phyloP scores from a whole-genome alignment of 1,284 basidiomycete genomes.

The Gymnopus androsaceus region DNA sequence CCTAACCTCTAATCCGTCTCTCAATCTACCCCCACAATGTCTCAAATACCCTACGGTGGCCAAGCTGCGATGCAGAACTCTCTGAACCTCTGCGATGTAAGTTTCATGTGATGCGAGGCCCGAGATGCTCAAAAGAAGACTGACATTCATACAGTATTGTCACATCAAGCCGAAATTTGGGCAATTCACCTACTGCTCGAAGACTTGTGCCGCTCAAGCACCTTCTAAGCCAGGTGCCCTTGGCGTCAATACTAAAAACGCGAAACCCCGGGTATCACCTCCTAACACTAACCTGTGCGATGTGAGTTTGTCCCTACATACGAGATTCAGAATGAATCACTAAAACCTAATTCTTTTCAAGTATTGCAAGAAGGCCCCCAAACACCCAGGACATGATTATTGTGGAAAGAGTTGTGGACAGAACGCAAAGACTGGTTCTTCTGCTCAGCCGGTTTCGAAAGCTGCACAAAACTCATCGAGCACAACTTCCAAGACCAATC shows the following conservation, averaged over 20 bases:
- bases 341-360: slow-evolving; percentile 22
- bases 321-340: neutral
- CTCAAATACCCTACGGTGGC: neutral
- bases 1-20: neutral
- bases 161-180: slow-evolving; percentile 55
- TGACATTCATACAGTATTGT: slow-evolving; percentile 45
- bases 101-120: slow-evolving; percentile 7
- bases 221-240: slow-evolving; percentile 19
- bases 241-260: neutral
- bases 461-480: neutral
- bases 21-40: neutral
- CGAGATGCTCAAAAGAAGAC: slow-evolving; percentile 1
- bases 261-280: neutral
- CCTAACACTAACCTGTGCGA: slow-evolving; percentile 29
- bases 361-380: slow-evolving; percentile 53
- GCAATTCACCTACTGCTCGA: slow-evolving; percentile 57
- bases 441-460: neutral
- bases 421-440: slow-evolving; percentile 25
- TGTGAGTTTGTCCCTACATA: slow-evolving; percentile 28
- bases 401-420: slow-evolving; percentile 53
- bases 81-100: slow-evolving; percentile 16
- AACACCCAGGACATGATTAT: slow-evolving; percentile 49
- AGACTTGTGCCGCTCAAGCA: slow-evolving; percentile 58
- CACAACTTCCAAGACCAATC: neutral
- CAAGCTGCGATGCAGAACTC: slow-evolving; percentile 1